Conservation (phyloP, 176 grass and related monocot genomes). For the Zoysia pacifica region DNA sequence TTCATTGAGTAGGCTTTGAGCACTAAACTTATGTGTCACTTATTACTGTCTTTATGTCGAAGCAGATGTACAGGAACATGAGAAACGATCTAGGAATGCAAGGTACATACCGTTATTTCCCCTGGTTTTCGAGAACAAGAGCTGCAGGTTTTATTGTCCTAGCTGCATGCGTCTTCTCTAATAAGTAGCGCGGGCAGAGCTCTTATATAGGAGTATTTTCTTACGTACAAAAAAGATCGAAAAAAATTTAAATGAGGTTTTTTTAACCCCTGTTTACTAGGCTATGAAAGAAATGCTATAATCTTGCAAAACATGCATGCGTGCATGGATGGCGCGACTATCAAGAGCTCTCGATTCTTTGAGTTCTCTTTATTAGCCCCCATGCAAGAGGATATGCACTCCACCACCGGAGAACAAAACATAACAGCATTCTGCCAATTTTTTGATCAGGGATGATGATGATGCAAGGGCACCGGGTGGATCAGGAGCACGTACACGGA, state of each 20-base stretch:
- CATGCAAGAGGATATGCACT: constrained; percentile 15
- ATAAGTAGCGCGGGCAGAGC: too few species aligned
- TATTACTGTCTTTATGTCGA: constrained; percentile 8
- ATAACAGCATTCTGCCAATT: constrained; percentile 28
- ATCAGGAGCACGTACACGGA: constrained; percentile 33
- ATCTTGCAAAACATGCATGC: constrained; percentile 21
- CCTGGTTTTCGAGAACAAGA: background rate
- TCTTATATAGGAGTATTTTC: background rate
- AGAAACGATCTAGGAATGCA: constrained; percentile 70
- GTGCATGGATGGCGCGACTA: constrained; percentile 35
- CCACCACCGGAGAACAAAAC: constrained; percentile 3
- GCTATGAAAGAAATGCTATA: too few species aligned
- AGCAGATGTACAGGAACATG: constrained; percentile 98
- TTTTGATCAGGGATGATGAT: constrained; percentile 39
- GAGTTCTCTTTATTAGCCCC: constrained; percentile 25
- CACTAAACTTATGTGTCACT: background rate
- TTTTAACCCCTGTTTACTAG: background rate
- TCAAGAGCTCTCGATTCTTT: constrained; percentile 7
- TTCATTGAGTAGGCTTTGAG: background rate
- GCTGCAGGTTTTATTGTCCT: background rate
- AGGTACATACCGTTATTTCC: constrained; percentile 36
- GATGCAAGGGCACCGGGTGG: background rate
- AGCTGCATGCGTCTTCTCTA: background rate
- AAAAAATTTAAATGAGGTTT: background rate
- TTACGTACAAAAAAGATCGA: background rate